phyloP scores from a whole-genome alignment of 2,329 filamentous ascomycete species.

The Pseudogymnoascus sp. region DNA sequence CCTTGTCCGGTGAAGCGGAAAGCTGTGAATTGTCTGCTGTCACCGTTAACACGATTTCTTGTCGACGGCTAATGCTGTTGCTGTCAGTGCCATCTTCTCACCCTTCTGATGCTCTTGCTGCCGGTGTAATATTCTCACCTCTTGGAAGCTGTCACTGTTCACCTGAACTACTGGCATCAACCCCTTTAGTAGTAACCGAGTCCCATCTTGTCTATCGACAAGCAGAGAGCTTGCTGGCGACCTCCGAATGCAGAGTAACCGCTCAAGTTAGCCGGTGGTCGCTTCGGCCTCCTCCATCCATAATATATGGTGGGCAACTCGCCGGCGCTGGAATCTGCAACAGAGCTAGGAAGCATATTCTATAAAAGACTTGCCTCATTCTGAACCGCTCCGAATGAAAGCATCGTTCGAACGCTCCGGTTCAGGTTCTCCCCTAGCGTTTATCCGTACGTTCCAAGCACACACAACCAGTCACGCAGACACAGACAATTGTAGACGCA shows the following conservation, averaged over 20 bases:
- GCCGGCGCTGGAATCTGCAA: not conserved
- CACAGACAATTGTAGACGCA: not conserved
- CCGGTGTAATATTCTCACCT: not conserved
- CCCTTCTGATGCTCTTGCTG: not conserved
- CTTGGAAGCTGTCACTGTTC: not conserved
- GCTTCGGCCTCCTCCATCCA: no score
- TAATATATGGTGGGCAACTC: no score
- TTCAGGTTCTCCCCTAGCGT: not conserved
- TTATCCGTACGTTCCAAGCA: not conserved
- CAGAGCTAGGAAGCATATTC: not conserved
- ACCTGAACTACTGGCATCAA: no score
- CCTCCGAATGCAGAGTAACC: no score
- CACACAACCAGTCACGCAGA: not conserved
- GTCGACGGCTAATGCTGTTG: not conserved
- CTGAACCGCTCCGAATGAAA: no score
- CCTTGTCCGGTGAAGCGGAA: not conserved
- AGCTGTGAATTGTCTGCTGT: not conserved
- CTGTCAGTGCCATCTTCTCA: not conserved
- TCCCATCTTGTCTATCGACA: no score
- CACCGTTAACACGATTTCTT: not conserved
- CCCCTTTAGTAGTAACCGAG: no score
- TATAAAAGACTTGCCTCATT: no score
- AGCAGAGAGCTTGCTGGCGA: no score
- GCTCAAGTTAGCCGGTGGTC: no score
- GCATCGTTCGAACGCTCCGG: not conserved